Percentiles rank a stretch among this genome's conserved stretches.
phyloP scores from a whole-genome alignment of 805 yeast genomes.

The Groenewaldozyma tartarivorans region DNA sequence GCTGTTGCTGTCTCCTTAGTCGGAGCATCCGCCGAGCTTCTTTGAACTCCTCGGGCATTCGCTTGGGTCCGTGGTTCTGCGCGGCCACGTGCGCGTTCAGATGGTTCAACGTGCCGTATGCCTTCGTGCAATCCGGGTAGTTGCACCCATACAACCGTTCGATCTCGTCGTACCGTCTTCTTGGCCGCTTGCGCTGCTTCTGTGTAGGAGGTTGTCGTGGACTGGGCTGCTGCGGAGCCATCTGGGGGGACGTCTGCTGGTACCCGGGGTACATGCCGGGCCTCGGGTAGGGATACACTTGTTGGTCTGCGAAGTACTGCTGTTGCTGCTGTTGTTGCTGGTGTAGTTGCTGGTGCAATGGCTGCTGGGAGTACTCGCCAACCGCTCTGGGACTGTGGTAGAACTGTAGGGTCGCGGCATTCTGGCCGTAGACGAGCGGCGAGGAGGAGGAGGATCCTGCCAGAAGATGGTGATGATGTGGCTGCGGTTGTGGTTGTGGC shows the following conservation, averaged over 20 bases:
- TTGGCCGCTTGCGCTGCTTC: constrained; percentile 33
- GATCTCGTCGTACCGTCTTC: constrained; percentile 47
- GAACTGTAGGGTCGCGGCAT: no score
- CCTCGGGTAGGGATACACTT: no score
- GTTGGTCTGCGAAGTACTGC: constrained; percentile 1
- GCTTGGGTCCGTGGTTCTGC: constrained; percentile 46
- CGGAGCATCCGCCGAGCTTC: constrained; percentile 38
- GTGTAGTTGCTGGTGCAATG: constrained; percentile 2
- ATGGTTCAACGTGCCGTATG: constrained; percentile 53
- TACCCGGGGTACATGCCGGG: no score
- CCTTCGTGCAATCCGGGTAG: constrained; percentile 38
- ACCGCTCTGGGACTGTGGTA: no score
- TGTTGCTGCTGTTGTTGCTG: constrained; percentile 1
- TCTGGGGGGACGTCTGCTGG: not conserved
- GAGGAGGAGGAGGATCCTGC: no score
- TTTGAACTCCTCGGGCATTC: constrained; percentile 46
- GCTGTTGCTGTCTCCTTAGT: constrained; percentile 30
- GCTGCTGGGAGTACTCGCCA: not conserved
- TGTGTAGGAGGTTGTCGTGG: constrained; percentile 1
- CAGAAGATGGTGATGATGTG: no score
- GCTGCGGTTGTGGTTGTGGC: not conserved
- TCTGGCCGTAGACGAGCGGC: no score
- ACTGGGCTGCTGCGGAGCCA: constrained; percentile 3
- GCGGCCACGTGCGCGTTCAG: constrained; percentile 45
- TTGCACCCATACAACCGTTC: constrained; percentile 46